Base-by-base conservation (phyloP, 192 early-diverging fungal genomes). In the Coemansia sp. region DNA sequence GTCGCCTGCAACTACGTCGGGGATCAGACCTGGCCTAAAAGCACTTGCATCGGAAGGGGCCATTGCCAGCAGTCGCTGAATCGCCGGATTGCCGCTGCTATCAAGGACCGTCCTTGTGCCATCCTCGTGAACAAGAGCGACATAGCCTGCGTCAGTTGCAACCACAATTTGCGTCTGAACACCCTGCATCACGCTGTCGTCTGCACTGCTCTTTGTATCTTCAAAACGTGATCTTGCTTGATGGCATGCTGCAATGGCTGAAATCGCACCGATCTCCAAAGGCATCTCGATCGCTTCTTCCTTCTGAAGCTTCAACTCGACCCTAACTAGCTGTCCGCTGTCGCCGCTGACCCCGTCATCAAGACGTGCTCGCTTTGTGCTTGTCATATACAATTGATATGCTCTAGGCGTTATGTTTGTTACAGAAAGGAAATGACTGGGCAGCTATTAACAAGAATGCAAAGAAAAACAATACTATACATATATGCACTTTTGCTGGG, bases 1-100 rank as follows among this genome's bases (percentile, higher is more conserved):
- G 31, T 81, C 78, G 28, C 78, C 73, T 17, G 70, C 61, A 62
- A 81, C 48, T 14, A 75, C 54, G 31, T 75, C 70, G 17, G 69
- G 70, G 4, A 70, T 18, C 40, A 30, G 22, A 8, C 20, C 4
- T 10, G 38, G 20, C 1, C 40, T 20, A 14, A 38, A 5, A 3
- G 61, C 20, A 7, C 22, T 17, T 17, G 30, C 5, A n/a, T 29
- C 61, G 33, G 48, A 22, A 3, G 7, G 18, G 5, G 28, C 18
- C 2, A 45, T 29, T 28, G 36, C 66, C 55, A 80, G 45, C 55
- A 80, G 22, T 17, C 63, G 63, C 45, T 72, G 73, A 34, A 81
- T 67, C 0, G 78, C 63, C 8, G 78, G 55, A 11, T 63, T 60
- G 32, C 70, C 69, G 31, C 69, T 50, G 6, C 49, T 31, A 18